These are phyloP conservation scores for Nannochloris sp. DNA, from an alignment of 139 green algal species.

Conservation along the genomic window DNA sequence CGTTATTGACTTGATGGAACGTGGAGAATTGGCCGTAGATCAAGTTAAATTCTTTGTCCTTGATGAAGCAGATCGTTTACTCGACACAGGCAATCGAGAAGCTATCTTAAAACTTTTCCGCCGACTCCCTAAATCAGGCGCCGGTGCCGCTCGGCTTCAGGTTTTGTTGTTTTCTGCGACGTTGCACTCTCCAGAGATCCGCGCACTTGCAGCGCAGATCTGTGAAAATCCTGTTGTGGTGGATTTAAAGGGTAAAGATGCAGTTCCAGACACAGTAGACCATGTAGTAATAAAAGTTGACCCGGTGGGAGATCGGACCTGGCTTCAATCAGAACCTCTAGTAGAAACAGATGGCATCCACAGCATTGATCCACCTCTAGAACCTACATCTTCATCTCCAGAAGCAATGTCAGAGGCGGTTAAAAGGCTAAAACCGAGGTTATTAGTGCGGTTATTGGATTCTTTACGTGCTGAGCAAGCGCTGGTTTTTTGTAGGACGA, in stretches of 20 bases:
- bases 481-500: conserved; percentile 65
- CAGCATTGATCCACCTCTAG: conserved; percentile 29
- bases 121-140: conserved; percentile 50
- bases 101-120: conserved; percentile 58
- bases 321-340: conserved; percentile 53
- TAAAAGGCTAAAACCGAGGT: conserved; percentile 71
- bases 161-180: conserved; percentile 81
- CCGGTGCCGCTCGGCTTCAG: conserved; percentile 52
- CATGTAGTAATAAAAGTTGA: conserved; percentile 59
- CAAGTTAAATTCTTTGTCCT: conserved; percentile 71
- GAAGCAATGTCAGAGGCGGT: conserved; percentile 45
- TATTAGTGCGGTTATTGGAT: conserved; percentile 35
- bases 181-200: conserved; percentile 68
- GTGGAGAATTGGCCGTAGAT: conserved; percentile 55
- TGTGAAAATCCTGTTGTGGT: conserved; percentile 69
- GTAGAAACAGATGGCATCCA: conserved; percentile 62
- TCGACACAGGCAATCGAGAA: conserved; percentile 57
- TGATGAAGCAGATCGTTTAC: conserved; percentile 77
- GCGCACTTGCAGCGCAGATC: conserved; percentile 39
- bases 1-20: conserved; percentile 64
- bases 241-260: conserved; percentile 72
- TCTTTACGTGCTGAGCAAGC: conserved; percentile 13
- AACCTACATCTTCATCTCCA: conserved; percentile 12
- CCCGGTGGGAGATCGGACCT: conserved; percentile 51
- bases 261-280: conserved; percentile 74